A percentile compares a stretch with the other conserved stretches of the same genome.
phyloP scores from a whole-genome alignment of 2,329 filamentous ascomycete species.

The Cadophora luteo-olivacea region DNA sequence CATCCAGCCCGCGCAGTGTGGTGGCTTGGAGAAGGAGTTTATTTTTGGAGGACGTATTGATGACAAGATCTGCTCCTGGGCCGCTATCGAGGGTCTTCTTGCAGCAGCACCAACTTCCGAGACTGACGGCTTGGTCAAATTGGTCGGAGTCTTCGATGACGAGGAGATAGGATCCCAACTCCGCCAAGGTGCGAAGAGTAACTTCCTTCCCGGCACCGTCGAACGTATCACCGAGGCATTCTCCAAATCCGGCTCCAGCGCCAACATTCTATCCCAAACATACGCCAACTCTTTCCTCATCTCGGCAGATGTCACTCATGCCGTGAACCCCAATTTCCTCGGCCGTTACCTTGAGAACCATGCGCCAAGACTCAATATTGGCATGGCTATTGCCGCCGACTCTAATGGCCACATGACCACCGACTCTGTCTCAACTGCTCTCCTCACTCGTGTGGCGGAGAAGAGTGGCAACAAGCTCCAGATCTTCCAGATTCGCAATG shows the following conservation, averaged over 20 bases:
- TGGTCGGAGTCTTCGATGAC: conserved; percentile 94
- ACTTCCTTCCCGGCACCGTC: conserved; percentile 83
- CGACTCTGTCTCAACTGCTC: conserved; percentile 81
- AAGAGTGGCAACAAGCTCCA: conserved; percentile 76
- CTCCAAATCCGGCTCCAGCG: conserved; percentile 53
- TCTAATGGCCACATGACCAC: conserved; percentile 97
- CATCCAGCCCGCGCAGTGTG: conserved; percentile 80
- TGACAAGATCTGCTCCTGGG: conserved; percentile 96
- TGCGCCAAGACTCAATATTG: conserved; percentile 86
- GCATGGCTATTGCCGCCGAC: conserved; percentile 80
- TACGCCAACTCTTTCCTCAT: conserved; percentile 93
- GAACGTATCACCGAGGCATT: conserved; percentile 81
- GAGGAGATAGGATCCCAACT: conserved; percentile 94
- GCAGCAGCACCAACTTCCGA: conserved; percentile 62
- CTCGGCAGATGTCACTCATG: conserved; percentile 91
- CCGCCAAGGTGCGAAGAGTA: conserved; percentile 86
- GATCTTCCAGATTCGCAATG: conserved; percentile 94
- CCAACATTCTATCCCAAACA: conserved; percentile 75
- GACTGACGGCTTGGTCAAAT: conserved; percentile 75
- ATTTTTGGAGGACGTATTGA: conserved; percentile 96
- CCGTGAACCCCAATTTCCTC: conserved; percentile 93
- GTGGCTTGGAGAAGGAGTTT: conserved; percentile 88
- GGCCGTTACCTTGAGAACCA: conserved; percentile 84
- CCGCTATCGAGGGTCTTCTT: conserved; percentile 83
- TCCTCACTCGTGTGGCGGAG: conserved; percentile 80